Evolutionary conservation across 169 alveolate genomes (phyloP).

Genomic region (Eimeria zaria): DNA sequence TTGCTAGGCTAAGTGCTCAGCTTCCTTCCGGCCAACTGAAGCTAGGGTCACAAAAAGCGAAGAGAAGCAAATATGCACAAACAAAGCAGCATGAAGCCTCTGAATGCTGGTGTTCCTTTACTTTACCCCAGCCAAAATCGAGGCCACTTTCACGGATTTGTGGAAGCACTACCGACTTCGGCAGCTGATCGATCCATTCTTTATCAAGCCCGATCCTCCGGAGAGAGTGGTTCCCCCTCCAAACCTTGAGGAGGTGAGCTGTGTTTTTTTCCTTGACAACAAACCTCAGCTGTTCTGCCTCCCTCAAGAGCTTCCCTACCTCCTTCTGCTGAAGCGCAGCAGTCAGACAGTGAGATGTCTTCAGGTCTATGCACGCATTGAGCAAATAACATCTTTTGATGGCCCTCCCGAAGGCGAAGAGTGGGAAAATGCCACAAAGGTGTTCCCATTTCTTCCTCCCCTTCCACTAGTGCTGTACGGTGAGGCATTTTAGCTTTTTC

Average conservation of each 20-base stretch:
- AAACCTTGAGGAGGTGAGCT: constrained; percentile 50
- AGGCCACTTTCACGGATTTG: constrained; percentile 50
- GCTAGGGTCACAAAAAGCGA: not conserved
- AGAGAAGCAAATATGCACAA: not conserved
- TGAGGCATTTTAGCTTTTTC: not conserved
- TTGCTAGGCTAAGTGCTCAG: not conserved
- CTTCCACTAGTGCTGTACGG: constrained; percentile 77
- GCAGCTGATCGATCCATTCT: constrained; percentile 71
- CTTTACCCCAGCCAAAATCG: constrained; percentile 43
- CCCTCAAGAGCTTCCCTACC: not conserved
- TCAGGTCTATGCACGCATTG: constrained; percentile 65
- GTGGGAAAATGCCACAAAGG: constrained; percentile 25
- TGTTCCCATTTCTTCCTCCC: constrained; percentile 75
- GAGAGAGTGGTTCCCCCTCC: constrained; percentile 49
- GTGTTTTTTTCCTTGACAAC: not conserved
- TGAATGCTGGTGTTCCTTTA: not conserved
- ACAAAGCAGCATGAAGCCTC: not conserved
- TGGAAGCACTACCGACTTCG: constrained; percentile 76
- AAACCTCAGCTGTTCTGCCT: not conserved
- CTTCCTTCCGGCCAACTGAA: not conserved
- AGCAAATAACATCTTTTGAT: constrained; percentile 52
- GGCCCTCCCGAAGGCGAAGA: constrained; percentile 71
- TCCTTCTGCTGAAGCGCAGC: not conserved
- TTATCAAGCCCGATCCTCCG: constrained; percentile 58
- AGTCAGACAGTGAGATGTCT: not conserved